These are phyloP conservation scores for Arachis stenosperma DNA, from an alignment of 306 rosid species.

Conservation along the genomic window DNA sequence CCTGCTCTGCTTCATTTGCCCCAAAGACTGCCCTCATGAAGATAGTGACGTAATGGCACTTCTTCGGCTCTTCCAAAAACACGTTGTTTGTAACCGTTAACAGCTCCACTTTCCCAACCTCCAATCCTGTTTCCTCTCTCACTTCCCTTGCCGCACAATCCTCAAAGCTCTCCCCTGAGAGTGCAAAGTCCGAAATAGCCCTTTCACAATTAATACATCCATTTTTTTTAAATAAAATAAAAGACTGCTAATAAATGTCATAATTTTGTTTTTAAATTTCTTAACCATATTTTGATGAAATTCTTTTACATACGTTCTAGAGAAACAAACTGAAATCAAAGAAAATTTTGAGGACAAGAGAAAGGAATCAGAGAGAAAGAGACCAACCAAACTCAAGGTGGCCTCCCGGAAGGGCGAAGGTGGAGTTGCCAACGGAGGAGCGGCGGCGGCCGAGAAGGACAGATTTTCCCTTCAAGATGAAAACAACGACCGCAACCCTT, in stretches of 20 bases:
- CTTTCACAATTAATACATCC: too few species aligned
- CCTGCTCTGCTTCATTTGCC: conserved; percentile 41
- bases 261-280: too few species aligned
- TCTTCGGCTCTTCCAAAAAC: conserved; percentile 50
- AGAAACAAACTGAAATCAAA: neutral
- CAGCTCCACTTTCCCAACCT: conserved; percentile 48
- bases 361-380: neutral
- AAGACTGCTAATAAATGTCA: too few species aligned
- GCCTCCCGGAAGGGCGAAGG: conserved; percentile 65
- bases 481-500: conserved; percentile 63
- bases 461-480: conserved; percentile 47
- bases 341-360: neutral
- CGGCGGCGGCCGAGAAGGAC: conserved; percentile 58
- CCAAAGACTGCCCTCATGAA: conserved; percentile 53
- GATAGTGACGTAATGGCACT: conserved; percentile 63
- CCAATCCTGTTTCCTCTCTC: conserved; percentile 78
- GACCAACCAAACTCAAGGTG: conserved; percentile 58
- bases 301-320: neutral
- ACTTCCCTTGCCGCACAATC: conserved; percentile 74
- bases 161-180: conserved; percentile 80
- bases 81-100: conserved; percentile 59
- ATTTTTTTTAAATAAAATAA: too few species aligned
- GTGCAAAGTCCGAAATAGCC: too few species aligned
- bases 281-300: neutral
- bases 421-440: conserved; percentile 46